Conservation (phyloP, 352 stramenopile genomes). For the Pythium utonaiense region DNA sequence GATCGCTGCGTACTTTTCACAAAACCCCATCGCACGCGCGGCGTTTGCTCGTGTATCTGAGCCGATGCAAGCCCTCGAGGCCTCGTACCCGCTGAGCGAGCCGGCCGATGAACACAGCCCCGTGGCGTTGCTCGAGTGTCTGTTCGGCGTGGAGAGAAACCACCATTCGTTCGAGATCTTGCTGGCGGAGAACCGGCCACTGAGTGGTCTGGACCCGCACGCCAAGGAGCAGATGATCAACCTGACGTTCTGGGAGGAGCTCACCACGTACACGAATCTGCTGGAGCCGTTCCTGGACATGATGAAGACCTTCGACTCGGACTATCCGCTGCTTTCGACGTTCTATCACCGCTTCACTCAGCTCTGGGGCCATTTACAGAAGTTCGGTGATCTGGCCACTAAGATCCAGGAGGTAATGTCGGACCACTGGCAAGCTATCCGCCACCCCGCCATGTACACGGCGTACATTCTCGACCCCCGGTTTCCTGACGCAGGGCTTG, state of each 20-base stretch:
- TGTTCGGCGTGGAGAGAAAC: conserved; percentile 51
- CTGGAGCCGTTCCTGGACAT: conserved; percentile 70
- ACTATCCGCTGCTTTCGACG: conserved; percentile 59
- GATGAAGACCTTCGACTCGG: conserved; percentile 57
- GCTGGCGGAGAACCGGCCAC: conserved; percentile 42
- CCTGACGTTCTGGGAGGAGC: conserved; percentile 52
- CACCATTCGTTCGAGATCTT: conserved; percentile 57
- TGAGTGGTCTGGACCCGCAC: conserved; percentile 30
- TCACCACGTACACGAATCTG: conserved; percentile 46
- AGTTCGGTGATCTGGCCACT: conserved; percentile 42
- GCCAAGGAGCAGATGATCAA: conserved; percentile 46
- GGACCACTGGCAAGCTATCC: conserved; percentile 50
- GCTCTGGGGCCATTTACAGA: conserved; percentile 62
- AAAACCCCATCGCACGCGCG: conserved; percentile 38
- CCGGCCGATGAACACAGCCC: conserved; percentile 29
- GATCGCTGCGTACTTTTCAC: conserved; percentile 40
- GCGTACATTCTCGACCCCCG: conserved; percentile 75
- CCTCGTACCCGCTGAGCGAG: conserved; percentile 31
- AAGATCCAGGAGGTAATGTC: conserved; percentile 57
- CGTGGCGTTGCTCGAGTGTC: conserved; percentile 37
- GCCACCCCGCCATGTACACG: conserved; percentile 71
- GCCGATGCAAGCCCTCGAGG: conserved; percentile 45
- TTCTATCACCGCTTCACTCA: conserved; percentile 76
- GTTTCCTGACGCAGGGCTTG: conserved; percentile 49
- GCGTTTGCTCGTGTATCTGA: conserved; percentile 48